Percentiles rank a stretch among this genome's conserved stretches.
Evolutionary conservation across 2,329 filamentous ascomycete species (phyloP).

Genomic region (Achaetomium macrosporum): DNA sequence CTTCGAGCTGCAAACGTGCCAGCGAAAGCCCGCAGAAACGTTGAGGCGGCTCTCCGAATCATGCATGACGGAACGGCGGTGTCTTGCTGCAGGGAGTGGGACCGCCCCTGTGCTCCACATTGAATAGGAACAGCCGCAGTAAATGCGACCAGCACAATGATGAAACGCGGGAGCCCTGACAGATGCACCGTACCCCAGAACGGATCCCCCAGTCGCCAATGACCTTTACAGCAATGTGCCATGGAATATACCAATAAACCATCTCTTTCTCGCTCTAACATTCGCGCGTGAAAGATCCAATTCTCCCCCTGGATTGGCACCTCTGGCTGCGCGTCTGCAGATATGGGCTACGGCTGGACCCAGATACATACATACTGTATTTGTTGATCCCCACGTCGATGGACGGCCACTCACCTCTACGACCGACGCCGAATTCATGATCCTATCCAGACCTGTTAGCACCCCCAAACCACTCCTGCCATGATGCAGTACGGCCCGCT

Average conservation of each 20-base stretch:
- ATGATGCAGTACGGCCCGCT: constrained; percentile 31
- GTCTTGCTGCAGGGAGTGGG: neutral
- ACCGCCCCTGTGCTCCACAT: too few relatives aligned
- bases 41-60: constrained; percentile 8
- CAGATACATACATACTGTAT: too few relatives aligned
- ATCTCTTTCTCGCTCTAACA: neutral
- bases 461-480: constrained; percentile 4
- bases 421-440: neutral
- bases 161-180: constrained; percentile 21
- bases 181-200: constrained; percentile 8
- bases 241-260: neutral
- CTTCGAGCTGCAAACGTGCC: too few relatives aligned
- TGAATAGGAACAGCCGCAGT: neutral
- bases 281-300: neutral
- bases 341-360: too few relatives aligned
- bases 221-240: constrained; percentile 7
- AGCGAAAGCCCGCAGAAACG: neutral
- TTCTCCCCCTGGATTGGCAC: too few relatives aligned
- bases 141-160: constrained; percentile 14
- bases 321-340: neutral
- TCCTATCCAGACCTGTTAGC: too few relatives aligned
- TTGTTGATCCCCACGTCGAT: too few relatives aligned
- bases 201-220: neutral
- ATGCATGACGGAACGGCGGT: constrained; percentile 9
- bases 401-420: neutral